Evolutionary conservation across 148 eudicot species (phyloP).

Genomic region (Polygonum maritimum): DNA sequence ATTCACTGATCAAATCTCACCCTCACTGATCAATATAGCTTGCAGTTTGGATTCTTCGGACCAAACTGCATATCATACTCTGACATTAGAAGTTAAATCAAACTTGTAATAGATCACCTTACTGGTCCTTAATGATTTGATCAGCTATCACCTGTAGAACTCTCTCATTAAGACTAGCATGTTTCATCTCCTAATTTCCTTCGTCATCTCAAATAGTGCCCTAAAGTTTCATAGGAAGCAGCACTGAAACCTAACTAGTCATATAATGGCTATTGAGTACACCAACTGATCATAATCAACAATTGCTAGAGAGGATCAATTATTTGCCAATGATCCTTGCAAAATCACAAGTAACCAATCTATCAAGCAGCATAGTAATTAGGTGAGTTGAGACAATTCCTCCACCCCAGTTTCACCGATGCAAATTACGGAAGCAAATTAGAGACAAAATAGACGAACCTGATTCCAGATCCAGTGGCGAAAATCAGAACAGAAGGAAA

Average conservation of each 20-base stretch:
- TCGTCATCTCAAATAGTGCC: not conserved
- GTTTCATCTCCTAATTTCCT: not conserved
- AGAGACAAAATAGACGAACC: conserved; percentile 24
- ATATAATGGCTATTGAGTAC: not conserved
- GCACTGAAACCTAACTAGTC: not conserved
- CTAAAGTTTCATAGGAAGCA: not conserved
- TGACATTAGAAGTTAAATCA: not conserved
- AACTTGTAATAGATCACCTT: not conserved
- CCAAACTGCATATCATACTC: not conserved
- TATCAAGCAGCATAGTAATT: not conserved
- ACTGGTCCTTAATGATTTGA: not conserved
- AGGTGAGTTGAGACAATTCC: not conserved
- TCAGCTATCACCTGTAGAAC: not conserved
- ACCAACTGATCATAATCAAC: not conserved
- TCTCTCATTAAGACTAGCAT: not conserved
- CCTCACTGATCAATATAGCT: not conserved
- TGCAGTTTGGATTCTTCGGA: not conserved
- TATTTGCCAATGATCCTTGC: not conserved
- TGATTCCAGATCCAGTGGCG: conserved; percentile 95
- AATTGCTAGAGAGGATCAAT: not conserved
- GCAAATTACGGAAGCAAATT: not conserved
- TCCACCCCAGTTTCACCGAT: too few species aligned
- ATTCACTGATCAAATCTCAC: not conserved
- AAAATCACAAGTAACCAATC: not conserved
- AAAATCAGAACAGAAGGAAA: conserved; percentile 56